phyloP scores from a whole-genome alignment of 345 rosid species.

The Cochlearia excelsa region DNA sequence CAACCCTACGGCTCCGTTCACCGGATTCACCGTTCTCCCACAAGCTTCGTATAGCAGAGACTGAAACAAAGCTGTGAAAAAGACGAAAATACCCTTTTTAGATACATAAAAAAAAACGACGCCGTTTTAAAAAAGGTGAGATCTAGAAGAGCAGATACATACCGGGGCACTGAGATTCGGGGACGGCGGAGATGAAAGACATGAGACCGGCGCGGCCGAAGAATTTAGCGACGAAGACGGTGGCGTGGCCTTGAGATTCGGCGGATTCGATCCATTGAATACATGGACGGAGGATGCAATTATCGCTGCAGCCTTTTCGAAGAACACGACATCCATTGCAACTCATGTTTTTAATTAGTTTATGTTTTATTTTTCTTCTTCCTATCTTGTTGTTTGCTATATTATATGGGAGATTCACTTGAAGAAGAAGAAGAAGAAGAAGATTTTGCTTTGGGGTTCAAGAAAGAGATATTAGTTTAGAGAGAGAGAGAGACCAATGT shows the following conservation, averaged over 20 bases:
- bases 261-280: conserved; percentile 57
- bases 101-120: background rate
- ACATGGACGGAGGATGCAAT: conserved; percentile 69
- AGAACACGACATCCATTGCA: conserved; percentile 86
- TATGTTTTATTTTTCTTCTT: background rate
- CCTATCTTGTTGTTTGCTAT: conserved; percentile 4
- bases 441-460: conserved; percentile 18
- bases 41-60: conserved; percentile 66
- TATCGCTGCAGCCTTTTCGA: conserved; percentile 80
- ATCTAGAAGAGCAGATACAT: background rate
- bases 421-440: background rate
- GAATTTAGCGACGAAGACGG: conserved; percentile 82
- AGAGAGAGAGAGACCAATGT: too few relatives aligned
- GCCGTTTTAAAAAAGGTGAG: background rate
- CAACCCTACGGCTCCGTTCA: conserved; percentile 66
- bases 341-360: conserved; percentile 48
- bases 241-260: conserved; percentile 80
- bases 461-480: conserved; percentile 11
- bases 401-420: conserved; percentile 21
- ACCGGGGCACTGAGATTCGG: conserved; percentile 62
- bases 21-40: conserved; percentile 67
- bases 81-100: background rate
- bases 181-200: conserved; percentile 71
- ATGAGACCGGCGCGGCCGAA: conserved; percentile 90
- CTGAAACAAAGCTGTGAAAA: conserved; percentile 55